Evolutionary conservation across 352 stramenopile species (phyloP).

Genomic region (Phytophthora meadii): DNA sequence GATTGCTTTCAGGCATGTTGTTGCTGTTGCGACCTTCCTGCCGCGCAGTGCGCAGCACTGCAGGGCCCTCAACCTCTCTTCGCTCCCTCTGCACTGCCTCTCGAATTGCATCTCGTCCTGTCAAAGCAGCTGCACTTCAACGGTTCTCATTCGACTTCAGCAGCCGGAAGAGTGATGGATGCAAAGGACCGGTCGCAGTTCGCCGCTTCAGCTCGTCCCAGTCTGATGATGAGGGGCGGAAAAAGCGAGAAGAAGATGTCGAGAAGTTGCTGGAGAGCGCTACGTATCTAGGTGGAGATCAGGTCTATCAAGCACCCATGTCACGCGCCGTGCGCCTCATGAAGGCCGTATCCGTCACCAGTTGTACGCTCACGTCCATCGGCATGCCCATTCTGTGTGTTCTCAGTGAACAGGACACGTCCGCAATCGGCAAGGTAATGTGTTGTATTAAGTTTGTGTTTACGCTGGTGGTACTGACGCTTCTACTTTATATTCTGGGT

Average conservation of each 20-base stretch:
- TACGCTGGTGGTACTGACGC: conserved; percentile 4
- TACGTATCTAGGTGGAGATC: conserved; percentile 3
- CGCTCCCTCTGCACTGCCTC: conserved; percentile 11
- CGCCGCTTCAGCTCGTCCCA: conserved; percentile 28
- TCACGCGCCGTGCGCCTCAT: conserved; percentile 80
- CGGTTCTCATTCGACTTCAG: conserved; percentile 15
- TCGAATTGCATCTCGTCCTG: not conserved
- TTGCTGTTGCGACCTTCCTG: conserved; percentile 12
- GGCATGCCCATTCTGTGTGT: conserved; percentile 82
- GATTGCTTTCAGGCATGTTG: conserved; percentile 18
- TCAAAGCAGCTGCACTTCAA: conserved; percentile 18
- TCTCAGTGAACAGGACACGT: conserved; percentile 77
- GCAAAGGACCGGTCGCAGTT: conserved; percentile 1
- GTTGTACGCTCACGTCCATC: conserved; percentile 79
- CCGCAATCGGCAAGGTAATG: conserved; percentile 71
- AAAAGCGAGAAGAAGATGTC: conserved; percentile 3
- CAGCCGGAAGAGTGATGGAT: conserved; percentile 6
- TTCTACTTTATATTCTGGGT: not conserved
- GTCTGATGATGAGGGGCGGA: conserved; percentile 16
- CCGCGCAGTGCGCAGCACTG: conserved; percentile 16
- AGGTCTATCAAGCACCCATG: conserved; percentile 80
- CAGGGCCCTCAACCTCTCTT: conserved; percentile 9
- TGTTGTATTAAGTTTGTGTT: not conserved
- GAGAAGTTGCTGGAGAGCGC: not conserved
- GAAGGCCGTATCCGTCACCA: conserved; percentile 89